Conservation (phyloP, 495 filamentous ascomycete species). For the Penicillium nucicola region DNA sequence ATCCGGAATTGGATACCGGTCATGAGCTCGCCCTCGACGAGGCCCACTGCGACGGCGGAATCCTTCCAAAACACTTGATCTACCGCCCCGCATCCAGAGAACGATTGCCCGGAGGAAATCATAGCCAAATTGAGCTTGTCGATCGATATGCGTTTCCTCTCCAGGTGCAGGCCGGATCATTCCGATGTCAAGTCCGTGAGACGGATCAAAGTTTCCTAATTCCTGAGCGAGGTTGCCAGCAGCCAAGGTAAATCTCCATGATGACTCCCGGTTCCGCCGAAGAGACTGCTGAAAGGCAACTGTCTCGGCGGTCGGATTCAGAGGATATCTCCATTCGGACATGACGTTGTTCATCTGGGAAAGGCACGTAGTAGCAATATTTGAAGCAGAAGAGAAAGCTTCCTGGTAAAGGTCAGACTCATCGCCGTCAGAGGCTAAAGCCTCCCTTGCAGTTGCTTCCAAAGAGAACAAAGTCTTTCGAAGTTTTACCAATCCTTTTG, state of each 20-base stretch:
- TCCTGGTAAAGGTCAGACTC: conserved; percentile 33
- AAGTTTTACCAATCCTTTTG: conserved; percentile 53
- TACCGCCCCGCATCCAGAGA: conserved; percentile 59
- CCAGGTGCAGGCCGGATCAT: conserved; percentile 46
- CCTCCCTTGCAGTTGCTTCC: conserved; percentile 30
- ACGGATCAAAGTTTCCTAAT: conserved; percentile 43
- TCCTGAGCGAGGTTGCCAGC: conserved; percentile 56
- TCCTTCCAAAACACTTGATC: conserved; percentile 48
- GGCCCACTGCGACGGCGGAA: conserved; percentile 46
- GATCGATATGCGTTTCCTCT: conserved; percentile 41
- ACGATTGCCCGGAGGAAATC: conserved; percentile 65
- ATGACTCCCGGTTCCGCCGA: conserved; percentile 53
- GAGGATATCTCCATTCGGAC: conserved; percentile 56
- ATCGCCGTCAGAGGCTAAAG: conserved; percentile 13
- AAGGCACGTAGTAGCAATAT: conserved; percentile 46
- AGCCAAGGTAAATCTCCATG: conserved; percentile 68
- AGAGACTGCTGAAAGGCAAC: conserved; percentile 55
- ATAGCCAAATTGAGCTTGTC: conserved; percentile 51
- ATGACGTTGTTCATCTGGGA: conserved; percentile 56
- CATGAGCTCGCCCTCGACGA: conserved; percentile 29
- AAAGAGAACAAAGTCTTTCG: conserved; percentile 57
- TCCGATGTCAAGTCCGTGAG: conserved; percentile 26
- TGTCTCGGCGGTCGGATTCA: conserved; percentile 51
- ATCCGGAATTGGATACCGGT: conserved; percentile 51
- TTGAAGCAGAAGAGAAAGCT: conserved; percentile 47